Evolutionary conservation across 2,329 filamentous ascomycete genomes (phyloP).

Genomic region (Chrysosporium keratinophilum): DNA sequence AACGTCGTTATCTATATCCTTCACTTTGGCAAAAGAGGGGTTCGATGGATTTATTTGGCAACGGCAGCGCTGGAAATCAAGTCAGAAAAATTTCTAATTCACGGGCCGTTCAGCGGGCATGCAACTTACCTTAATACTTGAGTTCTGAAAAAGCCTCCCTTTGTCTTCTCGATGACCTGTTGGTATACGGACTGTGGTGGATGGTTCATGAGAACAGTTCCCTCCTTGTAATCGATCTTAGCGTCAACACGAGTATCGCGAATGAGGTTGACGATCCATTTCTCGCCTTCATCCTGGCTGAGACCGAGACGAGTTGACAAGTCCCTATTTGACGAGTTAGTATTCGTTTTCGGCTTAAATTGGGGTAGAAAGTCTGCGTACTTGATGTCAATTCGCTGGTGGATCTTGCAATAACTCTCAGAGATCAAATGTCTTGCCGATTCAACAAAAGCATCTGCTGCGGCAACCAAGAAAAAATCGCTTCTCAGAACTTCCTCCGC

Average conservation of each 20-base stretch:
- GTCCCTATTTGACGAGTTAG: slow-evolving; percentile 45
- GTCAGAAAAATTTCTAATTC: slow-evolving; percentile 9
- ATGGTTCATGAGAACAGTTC: slow-evolving; percentile 98
- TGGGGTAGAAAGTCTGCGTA: slow-evolving; percentile 31
- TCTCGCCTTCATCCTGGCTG: slow-evolving; percentile 91
- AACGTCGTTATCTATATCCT: background rate
- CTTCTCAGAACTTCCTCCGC: slow-evolving; percentile 83
- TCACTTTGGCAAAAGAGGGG: background rate
- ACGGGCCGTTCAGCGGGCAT: background rate
- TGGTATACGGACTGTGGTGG: slow-evolving; percentile 97
- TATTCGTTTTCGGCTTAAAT: background rate
- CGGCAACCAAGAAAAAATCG: slow-evolving; percentile 88
- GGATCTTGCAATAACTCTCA: slow-evolving; percentile 99
- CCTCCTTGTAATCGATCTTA: slow-evolving; percentile 98
- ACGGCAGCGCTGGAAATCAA: slow-evolving; percentile 36
- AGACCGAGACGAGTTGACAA: slow-evolving; percentile 84
- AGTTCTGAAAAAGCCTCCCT: slow-evolving; percentile 96
- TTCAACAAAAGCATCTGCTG: slow-evolving; percentile 83
- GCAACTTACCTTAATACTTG: slow-evolving; percentile 62
- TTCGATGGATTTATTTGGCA: slow-evolving; percentile 35
- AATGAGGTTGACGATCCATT: slow-evolving; percentile 99
- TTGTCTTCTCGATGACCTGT: slow-evolving; percentile 97
- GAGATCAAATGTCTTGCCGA: slow-evolving; percentile 92
- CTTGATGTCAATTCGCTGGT: slow-evolving; percentile 96
- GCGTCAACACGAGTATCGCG: slow-evolving; percentile 93